A percentile compares a stretch with the other conserved stretches of the same genome.
Evolutionary conservation across 495 filamentous ascomycete genomes (phyloP).

Genomic region (Platismatia glauca): DNA sequence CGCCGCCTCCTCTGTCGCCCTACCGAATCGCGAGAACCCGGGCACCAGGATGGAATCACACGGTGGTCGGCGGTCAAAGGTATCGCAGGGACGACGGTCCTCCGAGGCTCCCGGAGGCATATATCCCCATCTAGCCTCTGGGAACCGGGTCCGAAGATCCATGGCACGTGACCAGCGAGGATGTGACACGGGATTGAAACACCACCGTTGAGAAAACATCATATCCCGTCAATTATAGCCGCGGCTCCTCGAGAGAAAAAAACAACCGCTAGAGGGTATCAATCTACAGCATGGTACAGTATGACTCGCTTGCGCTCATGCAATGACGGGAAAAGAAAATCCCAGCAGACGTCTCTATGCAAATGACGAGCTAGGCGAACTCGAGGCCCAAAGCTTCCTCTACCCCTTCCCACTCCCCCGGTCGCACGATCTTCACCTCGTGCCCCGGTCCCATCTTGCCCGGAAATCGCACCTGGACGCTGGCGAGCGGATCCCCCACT

Average conservation of each 20-base stretch:
- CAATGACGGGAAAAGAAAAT: neutral
- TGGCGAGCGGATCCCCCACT: slow-evolving; percentile 7
- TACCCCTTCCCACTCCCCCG: slow-evolving; percentile 8
- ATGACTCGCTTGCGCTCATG: neutral
- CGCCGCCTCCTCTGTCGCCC: no score
- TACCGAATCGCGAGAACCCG: no score
- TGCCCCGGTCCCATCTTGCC: neutral
- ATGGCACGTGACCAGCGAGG: no score
- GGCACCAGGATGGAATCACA: no score
- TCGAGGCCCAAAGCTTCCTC: slow-evolving; percentile 7
- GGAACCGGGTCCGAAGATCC: no score
- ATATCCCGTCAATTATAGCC: neutral
- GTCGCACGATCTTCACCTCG: slow-evolving; percentile 5
- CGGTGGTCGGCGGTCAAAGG: no score
- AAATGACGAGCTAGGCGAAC: neutral
- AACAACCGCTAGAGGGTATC: neutral
- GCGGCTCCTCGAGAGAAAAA: neutral
- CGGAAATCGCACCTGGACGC: slow-evolving; percentile 7
- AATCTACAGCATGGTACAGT: neutral
- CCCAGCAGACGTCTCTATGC: neutral
- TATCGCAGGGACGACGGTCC: no score
- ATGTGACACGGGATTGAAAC: neutral
- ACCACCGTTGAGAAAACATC: no score
- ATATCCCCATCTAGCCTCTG: no score
- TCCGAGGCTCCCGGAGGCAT: no score